phyloP scores from a whole-genome alignment of 2,329 filamentous ascomycete species.

The Calycina herbarum region DNA sequence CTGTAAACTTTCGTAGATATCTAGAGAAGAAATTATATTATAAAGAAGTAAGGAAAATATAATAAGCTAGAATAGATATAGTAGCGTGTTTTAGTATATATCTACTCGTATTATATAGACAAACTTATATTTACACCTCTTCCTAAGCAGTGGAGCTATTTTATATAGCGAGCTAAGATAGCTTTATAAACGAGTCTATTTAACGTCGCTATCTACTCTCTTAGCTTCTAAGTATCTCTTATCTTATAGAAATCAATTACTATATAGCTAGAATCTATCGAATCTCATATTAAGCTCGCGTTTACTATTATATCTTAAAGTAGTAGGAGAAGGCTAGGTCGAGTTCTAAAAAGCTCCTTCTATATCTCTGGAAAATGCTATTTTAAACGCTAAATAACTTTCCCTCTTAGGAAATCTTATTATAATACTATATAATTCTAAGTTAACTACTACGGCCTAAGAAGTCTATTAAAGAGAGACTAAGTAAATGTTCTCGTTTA shows the following conservation, averaged over 20 bases:
- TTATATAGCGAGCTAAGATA: constrained; percentile 5
- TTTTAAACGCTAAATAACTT: no score
- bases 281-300: neutral
- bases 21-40: constrained; percentile 9
- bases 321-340: no score
- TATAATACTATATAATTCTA: no score
- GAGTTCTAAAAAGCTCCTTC: no score
- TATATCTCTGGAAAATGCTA: no score
- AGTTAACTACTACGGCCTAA: no score
- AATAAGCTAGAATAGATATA: constrained; percentile 21
- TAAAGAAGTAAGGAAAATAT: constrained; percentile 14
- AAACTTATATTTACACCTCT: constrained; percentile 22
- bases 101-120: neutral
- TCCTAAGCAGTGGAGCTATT: constrained; percentile 15
- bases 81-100: constrained; percentile 17
- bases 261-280: constrained; percentile 18
- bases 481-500: no score
- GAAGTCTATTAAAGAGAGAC: no score
- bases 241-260: constrained; percentile 24
- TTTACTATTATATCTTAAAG: neutral
- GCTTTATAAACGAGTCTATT: constrained; percentile 15
- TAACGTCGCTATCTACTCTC: constrained; percentile 12
- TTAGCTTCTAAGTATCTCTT: constrained; percentile 4
- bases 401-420: no score
- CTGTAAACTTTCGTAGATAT: constrained; percentile 14